These are phyloP conservation scores for Candida boidinii DNA, from an alignment of 805 yeast species.

Conservation along the genomic window DNA sequence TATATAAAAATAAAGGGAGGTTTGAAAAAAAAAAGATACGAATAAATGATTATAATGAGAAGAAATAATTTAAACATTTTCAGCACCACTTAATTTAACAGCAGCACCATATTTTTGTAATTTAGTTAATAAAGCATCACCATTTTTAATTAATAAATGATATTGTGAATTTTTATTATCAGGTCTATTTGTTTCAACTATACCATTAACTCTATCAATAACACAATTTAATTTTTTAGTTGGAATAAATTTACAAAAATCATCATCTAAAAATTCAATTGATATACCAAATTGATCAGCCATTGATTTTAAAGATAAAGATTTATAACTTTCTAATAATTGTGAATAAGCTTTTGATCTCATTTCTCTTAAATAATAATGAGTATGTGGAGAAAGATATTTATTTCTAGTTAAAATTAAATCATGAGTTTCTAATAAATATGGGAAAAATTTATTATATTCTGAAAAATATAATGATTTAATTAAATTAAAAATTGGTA, in stretches of 20 bases:
- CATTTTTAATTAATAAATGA: constrained; percentile 79
- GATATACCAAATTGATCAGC: constrained; percentile 90
- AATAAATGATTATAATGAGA: no score
- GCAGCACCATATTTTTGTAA: constrained; percentile 97
- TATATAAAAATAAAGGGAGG: no score
- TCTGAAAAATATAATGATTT: constrained; percentile 86
- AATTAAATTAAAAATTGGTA: constrained; percentile 75
- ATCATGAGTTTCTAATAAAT: constrained; percentile 70
- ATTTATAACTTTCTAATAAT: constrained; percentile 87
- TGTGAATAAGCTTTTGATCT: constrained; percentile 93
- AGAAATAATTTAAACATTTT: constrained; percentile 46
- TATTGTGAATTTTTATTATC: constrained; percentile 95
- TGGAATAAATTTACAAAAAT: constrained; percentile 84
- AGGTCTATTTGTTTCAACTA: constrained; percentile 91
- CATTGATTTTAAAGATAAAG: constrained; percentile 85
- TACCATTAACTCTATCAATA: constrained; percentile 90
- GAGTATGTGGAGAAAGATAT: constrained; percentile 70
- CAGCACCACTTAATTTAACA: constrained; percentile 90
- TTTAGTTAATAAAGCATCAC: constrained; percentile 87
- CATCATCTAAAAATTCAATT: constrained; percentile 77
- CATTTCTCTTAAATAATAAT: constrained; percentile 83
- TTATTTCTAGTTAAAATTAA: constrained; percentile 60
- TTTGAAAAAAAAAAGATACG: no score
- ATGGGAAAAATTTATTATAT: constrained; percentile 70
- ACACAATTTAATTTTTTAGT: constrained; percentile 92